A percentile compares a stretch with the other conserved stretches of the same genome.
These are phyloP conservation scores for Hibiscus mutabilis DNA, from an alignment of 345 rosid genomes.

Conservation along the genomic window DNA sequence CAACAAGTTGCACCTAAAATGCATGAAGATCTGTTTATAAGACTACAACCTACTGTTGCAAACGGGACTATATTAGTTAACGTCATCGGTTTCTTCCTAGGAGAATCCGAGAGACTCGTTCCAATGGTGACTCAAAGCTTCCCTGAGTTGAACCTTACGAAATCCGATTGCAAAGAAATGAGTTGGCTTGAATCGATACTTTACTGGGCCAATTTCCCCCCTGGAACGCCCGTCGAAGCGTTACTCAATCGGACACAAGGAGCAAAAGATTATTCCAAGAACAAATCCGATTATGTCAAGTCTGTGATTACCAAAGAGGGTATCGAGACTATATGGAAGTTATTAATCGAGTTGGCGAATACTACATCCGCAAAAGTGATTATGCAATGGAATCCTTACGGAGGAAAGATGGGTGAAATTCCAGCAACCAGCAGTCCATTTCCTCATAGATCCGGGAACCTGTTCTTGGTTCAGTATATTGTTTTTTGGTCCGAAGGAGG, in stretches of 20 bases:
- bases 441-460: slow-evolving; percentile 29
- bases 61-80: slow-evolving; percentile 17
- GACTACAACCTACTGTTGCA: slow-evolving; percentile 19
- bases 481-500: slow-evolving; percentile 30
- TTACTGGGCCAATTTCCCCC: slow-evolving; percentile 26
- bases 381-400: slow-evolving; percentile 28
- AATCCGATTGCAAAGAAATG: slow-evolving; percentile 33
- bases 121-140: slow-evolving; percentile 16
- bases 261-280: slow-evolving; percentile 29
- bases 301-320: slow-evolving; percentile 27
- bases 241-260: slow-evolving; percentile 27
- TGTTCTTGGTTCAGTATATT: slow-evolving; percentile 28
- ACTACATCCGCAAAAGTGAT: not conserved
- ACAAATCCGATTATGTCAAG: slow-evolving; percentile 64
- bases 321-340: slow-evolving; percentile 31
- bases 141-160: slow-evolving; percentile 30
- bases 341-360: slow-evolving; percentile 17
- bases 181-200: slow-evolving; percentile 40
- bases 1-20: slow-evolving; percentile 33
- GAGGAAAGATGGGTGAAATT: slow-evolving; percentile 35
- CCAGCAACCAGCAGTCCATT: slow-evolving; percentile 19
- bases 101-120: slow-evolving; percentile 25
- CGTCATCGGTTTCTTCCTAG: slow-evolving; percentile 34
- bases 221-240: slow-evolving; percentile 20
- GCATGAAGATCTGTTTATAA: slow-evolving; percentile 31